Base-by-base conservation (phyloP, 192 early-diverging fungal genomes). In the Backusella luteola region DNA sequence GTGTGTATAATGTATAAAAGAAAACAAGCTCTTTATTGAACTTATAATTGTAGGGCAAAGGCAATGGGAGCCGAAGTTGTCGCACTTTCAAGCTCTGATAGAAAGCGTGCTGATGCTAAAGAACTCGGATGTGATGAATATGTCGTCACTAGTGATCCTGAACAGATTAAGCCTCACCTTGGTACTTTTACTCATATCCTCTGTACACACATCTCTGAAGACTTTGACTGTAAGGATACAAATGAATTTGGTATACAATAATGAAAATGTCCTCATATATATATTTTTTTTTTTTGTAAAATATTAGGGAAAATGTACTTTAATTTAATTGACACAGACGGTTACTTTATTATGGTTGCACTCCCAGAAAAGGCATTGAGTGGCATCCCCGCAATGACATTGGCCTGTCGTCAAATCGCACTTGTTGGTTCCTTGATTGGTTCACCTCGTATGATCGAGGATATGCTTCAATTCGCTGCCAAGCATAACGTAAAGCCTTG, bases 361-460 rank as follows among this genome's bases (percentile, higher is more conserved):
- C 56, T 91, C 4, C 94, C 94, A 11, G 86, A 91, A 12, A 38
- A 49, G 34, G 42, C 59, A 17, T 66, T 77, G 8, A 9, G 35
- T 17, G 68, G 38, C 7, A 73, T 82, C 17, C 74, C 77, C 4
- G 34, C 77, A 19, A 75, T 75, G 32, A 8, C n/a, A 4, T 73
- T 76, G 11, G 66, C 63, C 14, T 73, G 66, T 12, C 66, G 71
- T 66, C 82, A 90, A 74, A 81, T 88, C 7, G 73, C 76, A 17
- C 79, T 89, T 29, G 82, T 76, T 1, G 90, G 89, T 2, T 93
- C 93, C 11, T 71, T 90, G 66, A 88, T 92, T 46, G 93, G 90
- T 67, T 80, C 84, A 36, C 76, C 81, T 73, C 73, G 83, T 14
- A 84, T 85, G 15, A 83, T 90, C 38, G 76, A 88, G 32, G 86